Base-by-base conservation (phyloP, 768 basidiomycete genomes). In the Panaeolus papilionaceus region DNA sequence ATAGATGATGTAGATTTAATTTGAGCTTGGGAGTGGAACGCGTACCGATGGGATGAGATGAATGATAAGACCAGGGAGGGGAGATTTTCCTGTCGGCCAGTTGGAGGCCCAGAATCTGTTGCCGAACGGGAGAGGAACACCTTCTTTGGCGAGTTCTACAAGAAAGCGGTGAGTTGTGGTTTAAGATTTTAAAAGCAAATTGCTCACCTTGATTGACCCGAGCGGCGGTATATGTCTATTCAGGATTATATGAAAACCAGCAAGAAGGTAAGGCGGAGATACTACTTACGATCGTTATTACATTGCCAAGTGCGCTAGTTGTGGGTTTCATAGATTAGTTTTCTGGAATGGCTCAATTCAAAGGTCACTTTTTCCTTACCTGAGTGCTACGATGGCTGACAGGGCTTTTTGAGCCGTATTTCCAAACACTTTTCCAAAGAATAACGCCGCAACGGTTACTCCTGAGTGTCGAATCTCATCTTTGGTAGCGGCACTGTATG, bases 41-140 rank as follows among this genome's bases (percentile, higher is more conserved):
- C 81, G 63, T 61, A 82, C 85, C 0, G 87, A 86, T 23, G 85
- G 82, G 44, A 87, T 86, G 33, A 88, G 70, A 63, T 88, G 85
- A 5, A 89, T 79, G 62, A 88, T 82, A 3, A 88, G 79, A 0
- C 86, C 88, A 0, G 87, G 86, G 28, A 88, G 72, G 0, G 88
- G 88, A 0, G 88, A 84, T 68, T 84, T 84, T 7, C 86, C 85
- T 1, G 84, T 85, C 0, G 86, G 86, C 87, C 86, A 87, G 71
- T 88, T 89, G 0, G 85, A 86, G 1, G 88, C 88, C 87, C 86
- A 88, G 70, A 89, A 86, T 28, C 74, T 80, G 69, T 85, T 88
- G 2, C 86, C 86, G 64, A 87, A 87, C 0, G 87, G 87, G 0
- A 89, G 79, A 11, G 87, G 87, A n/a, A 89, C 77, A 0, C 88